Conservation (phyloP, 192 early-diverging fungal species). For the Dimargaris xerosporica region DNA sequence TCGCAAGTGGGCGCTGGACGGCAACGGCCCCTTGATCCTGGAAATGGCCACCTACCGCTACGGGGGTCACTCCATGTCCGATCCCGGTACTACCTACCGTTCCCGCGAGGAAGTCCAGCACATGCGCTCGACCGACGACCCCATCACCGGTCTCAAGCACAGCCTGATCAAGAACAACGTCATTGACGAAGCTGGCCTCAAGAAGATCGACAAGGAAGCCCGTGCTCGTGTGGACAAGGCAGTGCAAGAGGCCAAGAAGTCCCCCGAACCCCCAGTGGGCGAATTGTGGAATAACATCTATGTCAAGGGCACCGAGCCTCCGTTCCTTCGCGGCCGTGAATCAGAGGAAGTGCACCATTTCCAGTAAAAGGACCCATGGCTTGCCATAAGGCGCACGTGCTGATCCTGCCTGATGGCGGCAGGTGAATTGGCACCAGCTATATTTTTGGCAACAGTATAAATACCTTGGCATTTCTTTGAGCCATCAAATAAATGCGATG, state of each 20-base stretch:
- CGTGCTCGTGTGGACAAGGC: conserved; percentile 75
- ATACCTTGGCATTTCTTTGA: too few species aligned
- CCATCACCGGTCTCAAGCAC: conserved; percentile 84
- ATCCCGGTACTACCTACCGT: conserved; percentile 97
- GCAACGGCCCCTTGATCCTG: conserved; percentile 82
- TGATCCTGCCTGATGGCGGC: too few species aligned
- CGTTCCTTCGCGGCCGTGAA: conserved; percentile 64
- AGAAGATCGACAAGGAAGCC: conserved; percentile 87
- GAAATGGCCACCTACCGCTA: conserved; percentile 98
- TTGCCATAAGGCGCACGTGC: too few species aligned
- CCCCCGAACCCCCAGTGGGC: conserved; percentile 45
- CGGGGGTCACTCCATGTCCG: conserved; percentile 99
- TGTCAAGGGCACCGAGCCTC: conserved; percentile 54
- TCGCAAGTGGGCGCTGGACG: conserved; percentile 64
- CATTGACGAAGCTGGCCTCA: conserved; percentile 73
- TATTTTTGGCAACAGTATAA: too few species aligned
- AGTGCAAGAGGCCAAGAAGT: conserved; percentile 62
- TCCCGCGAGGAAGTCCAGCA: conserved; percentile 98
- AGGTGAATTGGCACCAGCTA: too few species aligned
- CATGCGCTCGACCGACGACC: conserved; percentile 88
- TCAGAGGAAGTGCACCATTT: conserved; percentile 62
- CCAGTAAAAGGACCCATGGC: too few species aligned
- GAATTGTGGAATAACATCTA: conserved; percentile 80
- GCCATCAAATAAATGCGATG: too few species aligned
- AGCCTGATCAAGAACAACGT: conserved; percentile 53